Evolutionary conservation across 2,329 filamentous ascomycete species (phyloP), one percentile per base, ranked within the genome.

Genomic region (Magnaporthales sp.): DNA sequence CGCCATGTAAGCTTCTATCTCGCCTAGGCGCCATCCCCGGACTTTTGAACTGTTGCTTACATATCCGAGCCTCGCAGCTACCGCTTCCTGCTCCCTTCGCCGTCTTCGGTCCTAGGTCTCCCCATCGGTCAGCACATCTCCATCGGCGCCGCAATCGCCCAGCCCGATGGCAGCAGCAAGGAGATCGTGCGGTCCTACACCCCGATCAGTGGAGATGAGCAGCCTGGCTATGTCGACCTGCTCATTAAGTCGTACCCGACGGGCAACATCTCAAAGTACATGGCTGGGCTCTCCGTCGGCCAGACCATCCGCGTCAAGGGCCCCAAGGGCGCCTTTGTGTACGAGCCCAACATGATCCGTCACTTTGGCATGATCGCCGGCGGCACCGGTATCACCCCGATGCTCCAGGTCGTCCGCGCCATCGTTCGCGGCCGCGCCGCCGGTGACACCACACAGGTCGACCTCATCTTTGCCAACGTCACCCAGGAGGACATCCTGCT

Each of bases 51-150:
- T 26, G 24, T 31, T 38, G 38, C 64, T 10, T 58, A 62, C 22
- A 2, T 38, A 51, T 38, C 10, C 64, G 30, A 15, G 5, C 22
- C 66, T 54, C 56, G n/a, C 68, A 92, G 90, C 82, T 99, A 98
- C 84, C 93, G 95, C 75, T 97, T 98, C 82, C 85, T 86, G 70
- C 91, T 99, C 56, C 93, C 93, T 67, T 84, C 84, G 65, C 81
- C 89, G 56, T 89, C 83, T 73, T 87, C 91, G 72, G 92, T 97
- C 77, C 91, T 98, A 74, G 95, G 95, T 75, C 91, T 98, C 60
- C 94, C 95, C 71, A 98, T 98, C 81, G 95, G 95, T 76, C 95
- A 99, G 83, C 95, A 99, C 84, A 97, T 99, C 80, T 97, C 94
- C 69, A 92, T 99, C 76, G 92, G 91, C 72, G 94, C 93, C 67